Conservation (phyloP, 495 filamentous ascomycete species). For the Aspergillus steynii region DNA sequence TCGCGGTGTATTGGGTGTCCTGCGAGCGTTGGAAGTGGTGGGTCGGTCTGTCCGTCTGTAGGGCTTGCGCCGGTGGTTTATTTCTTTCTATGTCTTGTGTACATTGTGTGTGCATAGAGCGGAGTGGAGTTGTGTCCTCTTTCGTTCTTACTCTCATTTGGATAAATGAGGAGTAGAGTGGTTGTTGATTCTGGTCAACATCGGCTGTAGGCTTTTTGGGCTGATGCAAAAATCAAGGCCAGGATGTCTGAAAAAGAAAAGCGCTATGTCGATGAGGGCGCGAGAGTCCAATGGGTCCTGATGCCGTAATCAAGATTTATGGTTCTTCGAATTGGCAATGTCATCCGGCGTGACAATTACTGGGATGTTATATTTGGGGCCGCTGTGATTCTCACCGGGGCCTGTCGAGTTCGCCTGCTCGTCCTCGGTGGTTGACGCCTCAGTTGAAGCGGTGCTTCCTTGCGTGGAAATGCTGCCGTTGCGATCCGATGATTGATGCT, state of each 20-base stretch:
- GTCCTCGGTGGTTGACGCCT: background rate
- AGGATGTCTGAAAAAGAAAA: background rate
- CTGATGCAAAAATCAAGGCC: background rate
- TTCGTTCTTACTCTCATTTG: background rate
- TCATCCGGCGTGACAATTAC: slow-evolving; percentile 24
- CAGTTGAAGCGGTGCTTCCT: background rate
- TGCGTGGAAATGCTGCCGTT: background rate
- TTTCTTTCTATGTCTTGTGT: background rate
- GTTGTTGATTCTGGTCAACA: background rate
- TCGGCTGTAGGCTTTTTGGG: background rate
- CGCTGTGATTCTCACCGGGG: background rate
- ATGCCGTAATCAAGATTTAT: background rate
- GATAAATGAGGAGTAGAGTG: background rate
- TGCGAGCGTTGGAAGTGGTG: background rate
- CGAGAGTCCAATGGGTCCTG: background rate
- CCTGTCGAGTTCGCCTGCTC: background rate
- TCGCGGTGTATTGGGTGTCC: background rate
- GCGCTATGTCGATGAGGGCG: background rate
- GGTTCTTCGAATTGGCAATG: slow-evolving; percentile 3
- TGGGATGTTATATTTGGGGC: slow-evolving; percentile 20
- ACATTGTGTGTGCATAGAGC: background rate
- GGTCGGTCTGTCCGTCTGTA: background rate
- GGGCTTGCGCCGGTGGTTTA: background rate
- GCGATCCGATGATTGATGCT: slow-evolving; percentile 1
- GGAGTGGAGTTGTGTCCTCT: background rate